Evolutionary conservation across 2,329 filamentous ascomycete genomes (phyloP).

Genomic region (Colletotrichum incanum): DNA sequence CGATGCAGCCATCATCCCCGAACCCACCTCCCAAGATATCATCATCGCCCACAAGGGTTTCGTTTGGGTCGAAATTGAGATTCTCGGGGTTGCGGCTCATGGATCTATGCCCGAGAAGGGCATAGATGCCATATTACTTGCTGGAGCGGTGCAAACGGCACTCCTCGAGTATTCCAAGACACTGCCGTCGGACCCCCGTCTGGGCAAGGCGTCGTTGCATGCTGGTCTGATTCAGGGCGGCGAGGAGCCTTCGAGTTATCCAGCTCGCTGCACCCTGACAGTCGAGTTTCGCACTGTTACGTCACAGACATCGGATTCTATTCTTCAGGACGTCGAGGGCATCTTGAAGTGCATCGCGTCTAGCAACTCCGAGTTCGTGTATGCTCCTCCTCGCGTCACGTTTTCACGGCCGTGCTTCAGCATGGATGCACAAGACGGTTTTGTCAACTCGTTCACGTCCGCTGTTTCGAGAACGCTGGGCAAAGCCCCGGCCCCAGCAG

Average conservation of each 20-base stretch:
- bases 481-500: slow-evolving; percentile 46
- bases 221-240: slow-evolving; percentile 65
- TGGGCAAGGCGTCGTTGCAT: slow-evolving; percentile 61
- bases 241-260: slow-evolving; percentile 68
- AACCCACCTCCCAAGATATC: slow-evolving; percentile 62
- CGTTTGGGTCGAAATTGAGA: slow-evolving; percentile 60
- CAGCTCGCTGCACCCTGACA: slow-evolving; percentile 62
- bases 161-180: slow-evolving; percentile 59
- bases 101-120: slow-evolving; percentile 61
- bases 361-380: slow-evolving; percentile 57
- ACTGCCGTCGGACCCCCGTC: slow-evolving; percentile 52
- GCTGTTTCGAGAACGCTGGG: slow-evolving; percentile 49
- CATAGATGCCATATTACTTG: slow-evolving; percentile 65
- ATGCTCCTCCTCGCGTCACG: slow-evolving; percentile 54
- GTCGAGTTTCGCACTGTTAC: slow-evolving; percentile 66
- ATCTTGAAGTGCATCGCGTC: slow-evolving; percentile 54
- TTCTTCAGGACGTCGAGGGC: slow-evolving; percentile 55
- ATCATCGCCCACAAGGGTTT: slow-evolving; percentile 67
- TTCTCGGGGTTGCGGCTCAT: slow-evolving; percentile 59
- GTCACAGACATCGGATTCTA: slow-evolving; percentile 56
- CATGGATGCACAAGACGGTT: slow-evolving; percentile 49
- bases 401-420: slow-evolving; percentile 62
- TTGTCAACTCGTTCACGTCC: slow-evolving; percentile 11
- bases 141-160: slow-evolving; percentile 63
- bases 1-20: slow-evolving; percentile 66